phyloP scores from a whole-genome alignment of 1,284 basidiomycete species.

The Austropuccinia psidii region DNA sequence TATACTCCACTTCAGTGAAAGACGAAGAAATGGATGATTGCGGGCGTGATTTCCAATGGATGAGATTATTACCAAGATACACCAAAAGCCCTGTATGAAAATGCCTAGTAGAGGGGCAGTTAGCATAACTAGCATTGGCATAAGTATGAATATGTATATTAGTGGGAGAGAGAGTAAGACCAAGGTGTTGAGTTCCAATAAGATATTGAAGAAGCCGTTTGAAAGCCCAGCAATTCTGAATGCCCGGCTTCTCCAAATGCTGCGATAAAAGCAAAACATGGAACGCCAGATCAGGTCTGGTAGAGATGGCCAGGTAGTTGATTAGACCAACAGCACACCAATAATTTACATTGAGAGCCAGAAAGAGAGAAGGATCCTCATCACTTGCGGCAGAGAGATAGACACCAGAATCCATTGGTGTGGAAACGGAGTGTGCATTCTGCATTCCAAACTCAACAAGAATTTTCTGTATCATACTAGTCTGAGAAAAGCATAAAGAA shows the following conservation, averaged over 20 bases:
- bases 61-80: too few relatives aligned
- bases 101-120: too few relatives aligned
- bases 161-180: not conserved
- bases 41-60: too few relatives aligned
- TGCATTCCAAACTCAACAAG: not conserved
- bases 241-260: not conserved
- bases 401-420: not conserved
- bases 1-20: too few relatives aligned
- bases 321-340: not conserved
- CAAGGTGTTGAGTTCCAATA: not conserved
- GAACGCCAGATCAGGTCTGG: not conserved
- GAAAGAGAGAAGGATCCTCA: not conserved
- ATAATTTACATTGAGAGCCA: not conserved
- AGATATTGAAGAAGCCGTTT: not conserved
- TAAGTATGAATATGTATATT: too few relatives aligned
- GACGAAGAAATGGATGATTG: too few relatives aligned
- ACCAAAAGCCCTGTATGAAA: too few relatives aligned
- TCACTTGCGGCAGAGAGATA: not conserved
- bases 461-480: not conserved
- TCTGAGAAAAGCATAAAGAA: not conserved
- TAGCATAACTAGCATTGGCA: too few relatives aligned
- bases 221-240: not conserved
- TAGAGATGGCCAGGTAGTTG: not conserved
- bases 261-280: not conserved
- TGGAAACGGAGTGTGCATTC: not conserved